Percentiles rank a stretch among this genome's conserved stretches.
Conservation (phyloP, 1,139 yeast genomes). For the Williopsis jadinii region DNA sequence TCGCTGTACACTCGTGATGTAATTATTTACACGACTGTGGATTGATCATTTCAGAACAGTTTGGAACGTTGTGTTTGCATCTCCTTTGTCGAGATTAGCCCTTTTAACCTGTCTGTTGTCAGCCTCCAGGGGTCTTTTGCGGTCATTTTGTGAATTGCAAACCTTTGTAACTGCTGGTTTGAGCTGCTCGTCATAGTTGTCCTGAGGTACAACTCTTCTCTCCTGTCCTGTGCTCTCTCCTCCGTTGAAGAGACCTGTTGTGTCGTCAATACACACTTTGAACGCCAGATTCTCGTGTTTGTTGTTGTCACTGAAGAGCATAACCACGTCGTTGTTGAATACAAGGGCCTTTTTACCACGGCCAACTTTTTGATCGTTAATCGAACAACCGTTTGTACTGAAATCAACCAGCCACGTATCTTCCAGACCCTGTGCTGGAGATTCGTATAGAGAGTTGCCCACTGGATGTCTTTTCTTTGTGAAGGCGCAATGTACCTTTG, state of each 20-base stretch:
- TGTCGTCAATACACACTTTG: slow-evolving; percentile 42
- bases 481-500: slow-evolving; percentile 76
- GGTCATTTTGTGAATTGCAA: neutral
- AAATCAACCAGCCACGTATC: slow-evolving; percentile 79
- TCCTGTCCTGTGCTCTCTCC: slow-evolving; percentile 17
- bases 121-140: slow-evolving; percentile 3
- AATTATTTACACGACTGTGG: too few species aligned
- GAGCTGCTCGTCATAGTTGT: slow-evolving; percentile 12
- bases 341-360: slow-evolving; percentile 56
- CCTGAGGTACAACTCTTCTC: slow-evolving; percentile 10
- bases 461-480: slow-evolving; percentile 54
- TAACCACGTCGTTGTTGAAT: slow-evolving; percentile 57
- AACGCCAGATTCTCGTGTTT: slow-evolving; percentile 47
- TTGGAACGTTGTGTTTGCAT: slow-evolving; percentile 20
- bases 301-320: slow-evolving; percentile 54
- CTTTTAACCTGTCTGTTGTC: slow-evolving; percentile 15
- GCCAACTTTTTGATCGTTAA: slow-evolving; percentile 54
- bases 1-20: too few species aligned
- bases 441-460: slow-evolving; percentile 47
- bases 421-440: slow-evolving; percentile 61
- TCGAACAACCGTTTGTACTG: slow-evolving; percentile 73
- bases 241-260: slow-evolving; percentile 49
- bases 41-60: slow-evolving; percentile 12
- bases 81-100: slow-evolving; percentile 22
- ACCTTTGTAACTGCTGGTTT: slow-evolving; percentile 8